Percentiles rank a stretch among this genome's conserved stretches.
phyloP scores from a whole-genome alignment of 2,329 filamentous ascomycete species.

The Ophiostoma sp. region DNA sequence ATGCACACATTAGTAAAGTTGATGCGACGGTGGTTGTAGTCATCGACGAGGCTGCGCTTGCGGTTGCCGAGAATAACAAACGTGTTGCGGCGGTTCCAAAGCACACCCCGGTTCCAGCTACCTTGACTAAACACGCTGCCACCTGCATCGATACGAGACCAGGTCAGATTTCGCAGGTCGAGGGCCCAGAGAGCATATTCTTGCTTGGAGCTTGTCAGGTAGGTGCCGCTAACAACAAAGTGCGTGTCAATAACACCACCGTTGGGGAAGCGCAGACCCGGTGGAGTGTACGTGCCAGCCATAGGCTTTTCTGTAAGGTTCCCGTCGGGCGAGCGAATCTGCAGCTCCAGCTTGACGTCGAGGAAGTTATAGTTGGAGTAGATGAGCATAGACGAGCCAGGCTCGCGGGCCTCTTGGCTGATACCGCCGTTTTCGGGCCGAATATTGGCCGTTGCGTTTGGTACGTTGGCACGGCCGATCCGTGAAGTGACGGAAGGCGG shows the following conservation, averaged over 20 bases:
- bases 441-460: constrained; percentile 34
- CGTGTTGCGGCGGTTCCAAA: constrained; percentile 89
- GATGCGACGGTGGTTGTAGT: constrained; percentile 96
- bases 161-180: constrained; percentile 79
- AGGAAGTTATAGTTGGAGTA: constrained; percentile 99
- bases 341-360: constrained; percentile 91
- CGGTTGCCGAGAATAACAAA: constrained; percentile 95
- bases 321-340: constrained; percentile 80
- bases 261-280: constrained; percentile 90
- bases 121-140: constrained; percentile 92
- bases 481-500: constrained; percentile 58
- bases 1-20: constrained; percentile 97
- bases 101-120: constrained; percentile 91
- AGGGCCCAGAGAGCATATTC: constrained; percentile 97
- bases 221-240: constrained; percentile 95
- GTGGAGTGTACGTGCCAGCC: constrained; percentile 79
- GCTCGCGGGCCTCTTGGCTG: constrained; percentile 51
- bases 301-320: constrained; percentile 81
- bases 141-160: constrained; percentile 93
- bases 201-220: constrained; percentile 94
- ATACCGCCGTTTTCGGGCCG: constrained; percentile 43
- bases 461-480: constrained; percentile 55
- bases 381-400: constrained; percentile 76
- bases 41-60: constrained; percentile 88
- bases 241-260: constrained; percentile 92